Conservation (phyloP, 2,329 filamentous ascomycete genomes). For the Iodosphaeria phyllophila region DNA sequence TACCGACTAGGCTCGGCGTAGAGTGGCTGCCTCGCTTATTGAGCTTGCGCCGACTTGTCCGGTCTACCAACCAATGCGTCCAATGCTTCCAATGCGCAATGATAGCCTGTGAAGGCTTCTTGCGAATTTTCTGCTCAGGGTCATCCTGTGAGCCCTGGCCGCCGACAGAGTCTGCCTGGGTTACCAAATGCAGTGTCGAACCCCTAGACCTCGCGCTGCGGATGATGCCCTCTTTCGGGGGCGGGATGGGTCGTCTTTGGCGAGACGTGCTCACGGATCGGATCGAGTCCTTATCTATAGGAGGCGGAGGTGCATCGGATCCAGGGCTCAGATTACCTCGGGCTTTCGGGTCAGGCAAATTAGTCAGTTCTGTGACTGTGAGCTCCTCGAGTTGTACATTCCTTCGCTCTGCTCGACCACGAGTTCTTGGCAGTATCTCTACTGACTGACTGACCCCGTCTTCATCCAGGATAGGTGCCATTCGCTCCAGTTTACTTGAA, state of each 20-base stretch:
- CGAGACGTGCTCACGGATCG: conserved; percentile 62
- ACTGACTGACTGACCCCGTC: conserved; percentile 36
- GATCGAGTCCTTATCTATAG: conserved; percentile 61
- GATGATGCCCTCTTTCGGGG: conserved; percentile 64
- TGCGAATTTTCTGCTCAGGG: conserved; percentile 27
- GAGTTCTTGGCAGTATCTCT: conserved; percentile 40
- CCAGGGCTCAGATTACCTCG: conserved; percentile 24
- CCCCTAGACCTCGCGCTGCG: conserved; percentile 55
- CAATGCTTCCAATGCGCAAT: conserved; percentile 43
- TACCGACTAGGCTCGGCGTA: conserved; percentile 36
- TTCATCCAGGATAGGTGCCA: conserved; percentile 59
- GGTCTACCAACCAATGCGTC: conserved; percentile 45
- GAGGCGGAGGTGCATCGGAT: conserved; percentile 40
- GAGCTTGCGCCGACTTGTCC: conserved; percentile 30
- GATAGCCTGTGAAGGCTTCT: conserved; percentile 38
- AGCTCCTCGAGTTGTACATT: conserved; percentile 47
- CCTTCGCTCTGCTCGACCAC: conserved; percentile 62
- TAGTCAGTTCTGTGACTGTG: conserved; percentile 55
- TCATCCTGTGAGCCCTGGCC: conserved; percentile 6
- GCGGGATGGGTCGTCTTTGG: conserved; percentile 56
- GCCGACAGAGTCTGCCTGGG: conserved; percentile 33
- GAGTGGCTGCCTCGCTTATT: conserved; percentile 35
- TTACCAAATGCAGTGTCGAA: conserved; percentile 75
- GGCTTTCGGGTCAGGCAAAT: conserved; percentile 44
- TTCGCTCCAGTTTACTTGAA: conserved; percentile 67